Evolutionary conservation across 2,329 filamentous ascomycete species (phyloP).

Genomic region (Fusarium liriodendri): DNA sequence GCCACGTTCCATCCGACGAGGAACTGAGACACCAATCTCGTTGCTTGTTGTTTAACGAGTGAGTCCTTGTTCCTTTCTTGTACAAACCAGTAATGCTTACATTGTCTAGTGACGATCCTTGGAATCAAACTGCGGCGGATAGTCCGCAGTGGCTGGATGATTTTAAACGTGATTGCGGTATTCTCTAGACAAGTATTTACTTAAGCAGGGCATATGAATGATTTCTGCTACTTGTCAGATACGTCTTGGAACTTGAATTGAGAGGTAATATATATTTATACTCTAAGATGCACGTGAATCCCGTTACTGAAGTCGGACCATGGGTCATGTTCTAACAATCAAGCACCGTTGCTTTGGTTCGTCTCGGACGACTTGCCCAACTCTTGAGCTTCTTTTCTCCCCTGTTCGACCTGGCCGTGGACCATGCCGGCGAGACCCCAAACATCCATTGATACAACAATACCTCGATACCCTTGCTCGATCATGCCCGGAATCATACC

Average conservation of each 20-base stretch:
- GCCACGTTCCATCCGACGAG: conserved; percentile 49
- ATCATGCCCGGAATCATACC: background rate
- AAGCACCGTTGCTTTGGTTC: background rate
- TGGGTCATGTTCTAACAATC: too few species aligned
- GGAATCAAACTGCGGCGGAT: conserved; percentile 68
- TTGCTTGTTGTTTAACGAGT: conserved; percentile 50
- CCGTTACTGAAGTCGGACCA: too few species aligned
- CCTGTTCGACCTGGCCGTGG: background rate
- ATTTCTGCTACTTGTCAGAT: too few species aligned
- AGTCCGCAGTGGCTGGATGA: conserved; percentile 67
- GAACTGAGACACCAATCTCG: conserved; percentile 50
- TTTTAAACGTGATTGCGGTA: conserved; percentile 65
- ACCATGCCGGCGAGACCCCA: background rate
- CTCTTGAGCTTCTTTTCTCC: background rate
- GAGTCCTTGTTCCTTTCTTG: background rate
- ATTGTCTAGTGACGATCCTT: conserved; percentile 62
- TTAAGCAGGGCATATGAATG: too few species aligned
- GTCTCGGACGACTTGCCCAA: background rate
- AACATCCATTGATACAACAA: background rate
- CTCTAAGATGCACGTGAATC: too few species aligned
- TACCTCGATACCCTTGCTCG: background rate
- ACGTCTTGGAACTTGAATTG: too few species aligned
- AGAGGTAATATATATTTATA: too few species aligned
- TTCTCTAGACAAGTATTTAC: conserved; percentile 38
- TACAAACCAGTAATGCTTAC: background rate